Conservation (phyloP, 352 stramenopile genomes). For the Phytophthora pistaciae region DNA sequence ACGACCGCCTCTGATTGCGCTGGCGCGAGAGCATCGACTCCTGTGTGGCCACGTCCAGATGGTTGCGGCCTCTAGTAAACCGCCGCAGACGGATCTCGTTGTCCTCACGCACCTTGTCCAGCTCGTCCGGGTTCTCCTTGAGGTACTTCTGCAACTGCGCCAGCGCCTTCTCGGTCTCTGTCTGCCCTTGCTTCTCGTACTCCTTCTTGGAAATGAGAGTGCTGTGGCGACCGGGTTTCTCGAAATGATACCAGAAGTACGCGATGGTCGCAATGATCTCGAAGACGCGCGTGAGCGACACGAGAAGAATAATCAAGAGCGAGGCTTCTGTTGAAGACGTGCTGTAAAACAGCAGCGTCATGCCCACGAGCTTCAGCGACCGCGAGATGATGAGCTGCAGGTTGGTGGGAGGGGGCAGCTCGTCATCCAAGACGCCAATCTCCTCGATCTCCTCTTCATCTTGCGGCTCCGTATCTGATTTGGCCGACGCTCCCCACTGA, state of each 20-base stretch:
- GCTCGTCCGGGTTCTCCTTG: slow-evolving; percentile 71
- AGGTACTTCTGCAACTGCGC: slow-evolving; percentile 72
- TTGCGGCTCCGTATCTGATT: slow-evolving; percentile 51
- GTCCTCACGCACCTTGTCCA: slow-evolving; percentile 84
- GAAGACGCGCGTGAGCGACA: slow-evolving; percentile 76
- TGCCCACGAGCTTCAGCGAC: slow-evolving; percentile 61
- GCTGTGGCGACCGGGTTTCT: slow-evolving; percentile 71
- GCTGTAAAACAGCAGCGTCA: slow-evolving; percentile 83
- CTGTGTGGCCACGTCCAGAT: slow-evolving; percentile 72
- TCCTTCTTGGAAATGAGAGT: slow-evolving; percentile 80
- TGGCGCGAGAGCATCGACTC: slow-evolving; percentile 51
- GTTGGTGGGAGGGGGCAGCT: slow-evolving; percentile 63
- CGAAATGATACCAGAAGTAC: slow-evolving; percentile 90
- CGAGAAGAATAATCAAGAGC: slow-evolving; percentile 72
- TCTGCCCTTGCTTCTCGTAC: slow-evolving; percentile 71
- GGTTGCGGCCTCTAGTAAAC: slow-evolving; percentile 81
- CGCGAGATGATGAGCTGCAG: slow-evolving; percentile 73
- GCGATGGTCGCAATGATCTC: slow-evolving; percentile 71
- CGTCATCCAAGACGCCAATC: slow-evolving; percentile 72
- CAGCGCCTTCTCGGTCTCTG: slow-evolving; percentile 81
- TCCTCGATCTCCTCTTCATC: slow-evolving; percentile 76
- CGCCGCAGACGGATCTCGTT: slow-evolving; percentile 83
- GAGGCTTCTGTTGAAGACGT: slow-evolving; percentile 84
- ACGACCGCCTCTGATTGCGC: slow-evolving; percentile 38
- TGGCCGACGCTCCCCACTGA: slow-evolving; percentile 77